Conservation (phyloP, 2,329 filamentous ascomycete genomes). For the Coniochaeta sp. region DNA sequence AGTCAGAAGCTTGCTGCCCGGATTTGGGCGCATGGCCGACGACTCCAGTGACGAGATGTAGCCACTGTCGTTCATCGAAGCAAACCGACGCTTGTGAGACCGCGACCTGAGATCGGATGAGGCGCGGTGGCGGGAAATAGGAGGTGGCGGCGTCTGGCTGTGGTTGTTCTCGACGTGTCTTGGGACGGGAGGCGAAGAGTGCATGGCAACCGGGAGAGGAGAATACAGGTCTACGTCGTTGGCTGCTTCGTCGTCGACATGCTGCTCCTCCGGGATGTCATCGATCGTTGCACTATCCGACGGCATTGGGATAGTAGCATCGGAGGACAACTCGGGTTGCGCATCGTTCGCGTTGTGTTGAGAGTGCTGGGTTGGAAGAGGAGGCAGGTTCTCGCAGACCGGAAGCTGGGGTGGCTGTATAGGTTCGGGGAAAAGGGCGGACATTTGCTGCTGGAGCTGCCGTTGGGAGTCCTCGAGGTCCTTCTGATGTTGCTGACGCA, state of each 20-base stretch:
- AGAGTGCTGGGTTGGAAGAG: constrained; percentile 26
- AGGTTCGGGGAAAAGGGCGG: constrained; percentile 35
- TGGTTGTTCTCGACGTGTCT: constrained; percentile 50
- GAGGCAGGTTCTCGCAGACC: constrained; percentile 29
- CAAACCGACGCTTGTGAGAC: constrained; percentile 69
- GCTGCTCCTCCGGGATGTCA: constrained; percentile 36
- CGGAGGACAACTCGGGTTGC: constrained; percentile 59
- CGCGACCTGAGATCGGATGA: constrained; percentile 53
- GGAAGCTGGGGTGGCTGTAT: constrained; percentile 38
- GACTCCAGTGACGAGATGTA: constrained; percentile 97
- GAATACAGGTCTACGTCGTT: constrained; percentile 55
- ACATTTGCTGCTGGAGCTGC: constrained; percentile 10
- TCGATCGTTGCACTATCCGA: constrained; percentile 57
- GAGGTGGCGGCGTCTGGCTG: constrained; percentile 74
- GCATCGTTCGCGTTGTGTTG: constrained; percentile 11
- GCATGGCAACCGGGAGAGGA: constrained; percentile 64
- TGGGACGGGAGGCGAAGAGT: constrained; percentile 83
- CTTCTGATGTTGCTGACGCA: not conserved
- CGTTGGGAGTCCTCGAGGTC: not conserved
- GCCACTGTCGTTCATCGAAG: constrained; percentile 82
- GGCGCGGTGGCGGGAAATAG: constrained; percentile 50
- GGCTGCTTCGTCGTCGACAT: constrained; percentile 28
- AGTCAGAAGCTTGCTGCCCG: constrained; percentile 57
- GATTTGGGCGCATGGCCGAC: constrained; percentile 69
- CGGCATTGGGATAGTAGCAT: constrained; percentile 63